Percentiles rank a stretch among this genome's conserved stretches.
Evolutionary conservation across 768 basidiomycete species (phyloP).

Genomic region (Mycena amicta): DNA sequence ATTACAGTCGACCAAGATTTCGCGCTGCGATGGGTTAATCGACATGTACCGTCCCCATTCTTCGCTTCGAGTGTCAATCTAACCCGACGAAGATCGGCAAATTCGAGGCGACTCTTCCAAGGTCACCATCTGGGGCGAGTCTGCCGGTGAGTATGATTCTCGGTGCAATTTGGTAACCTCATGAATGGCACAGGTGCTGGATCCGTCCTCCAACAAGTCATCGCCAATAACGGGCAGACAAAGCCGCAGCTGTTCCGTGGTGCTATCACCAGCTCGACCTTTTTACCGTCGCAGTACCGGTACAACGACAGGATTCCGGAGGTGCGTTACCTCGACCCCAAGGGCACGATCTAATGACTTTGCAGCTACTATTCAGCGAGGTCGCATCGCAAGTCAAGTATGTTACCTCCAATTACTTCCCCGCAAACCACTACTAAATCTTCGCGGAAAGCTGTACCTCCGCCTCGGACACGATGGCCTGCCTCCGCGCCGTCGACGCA

Average conservation of each 20-base stretch:
- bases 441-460: constrained; percentile 23
- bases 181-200: constrained; percentile 27
- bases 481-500: constrained; percentile 24
- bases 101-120: constrained; percentile 25
- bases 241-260: constrained; percentile 35
- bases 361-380: constrained; percentile 25
- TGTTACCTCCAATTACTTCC: no score
- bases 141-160: constrained; percentile 12
- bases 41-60: no score
- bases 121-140: constrained; percentile 29
- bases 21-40: no score
- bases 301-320: constrained; percentile 29
- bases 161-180: no score
- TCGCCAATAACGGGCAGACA: constrained; percentile 34
- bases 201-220: constrained; percentile 37
- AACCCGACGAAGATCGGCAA: constrained; percentile 15
- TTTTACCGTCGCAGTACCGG: constrained; percentile 34
- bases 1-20: constrained; percentile 3
- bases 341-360: neutral
- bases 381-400: constrained; percentile 26
- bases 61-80: no score
- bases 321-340: neutral
- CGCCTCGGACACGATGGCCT: constrained; percentile 15
- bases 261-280: constrained; percentile 35
- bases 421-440: no score